These are phyloP conservation scores for Podaxis sp. DNA, from an alignment of 768 basidiomycete species.

Conservation along the genomic window DNA sequence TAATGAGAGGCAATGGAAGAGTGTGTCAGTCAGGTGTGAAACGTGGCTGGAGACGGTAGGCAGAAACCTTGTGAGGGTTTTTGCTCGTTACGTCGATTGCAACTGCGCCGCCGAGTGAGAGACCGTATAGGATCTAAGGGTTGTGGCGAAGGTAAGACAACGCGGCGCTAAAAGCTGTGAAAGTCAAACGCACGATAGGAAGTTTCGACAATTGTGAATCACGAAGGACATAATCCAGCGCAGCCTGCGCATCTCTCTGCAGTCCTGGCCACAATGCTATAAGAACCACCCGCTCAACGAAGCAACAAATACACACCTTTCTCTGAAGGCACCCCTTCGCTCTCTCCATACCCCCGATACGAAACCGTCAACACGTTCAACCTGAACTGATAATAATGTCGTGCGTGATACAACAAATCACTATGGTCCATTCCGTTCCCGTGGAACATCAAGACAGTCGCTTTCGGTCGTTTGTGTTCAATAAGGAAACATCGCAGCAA, in stretches of 20 bases:
- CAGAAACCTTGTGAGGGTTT: slow-evolving; percentile 56
- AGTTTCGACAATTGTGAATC: slow-evolving; percentile 53
- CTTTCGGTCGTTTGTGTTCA: slow-evolving; percentile 25
- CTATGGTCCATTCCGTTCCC: slow-evolving; percentile 78
- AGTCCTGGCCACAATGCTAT: slow-evolving; percentile 45
- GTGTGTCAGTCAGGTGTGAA: not conserved
- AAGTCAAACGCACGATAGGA: slow-evolving; percentile 9
- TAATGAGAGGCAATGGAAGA: not conserved
- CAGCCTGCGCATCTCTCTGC: slow-evolving; percentile 76
- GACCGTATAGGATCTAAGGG: slow-evolving; percentile 37
- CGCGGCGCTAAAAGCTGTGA: no score
- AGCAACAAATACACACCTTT: slow-evolving; percentile 44
- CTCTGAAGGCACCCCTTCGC: slow-evolving; percentile 79
- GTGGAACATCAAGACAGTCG: slow-evolving; percentile 87
- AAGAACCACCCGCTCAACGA: not conserved
- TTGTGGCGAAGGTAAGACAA: slow-evolving; percentile 3
- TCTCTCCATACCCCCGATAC: slow-evolving; percentile 87
- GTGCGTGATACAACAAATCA: slow-evolving; percentile 69
- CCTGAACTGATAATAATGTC: slow-evolving; percentile 63
- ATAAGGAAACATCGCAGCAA: slow-evolving; percentile 17
- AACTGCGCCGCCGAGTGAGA: slow-evolving; percentile 86
- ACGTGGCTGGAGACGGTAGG: not conserved
- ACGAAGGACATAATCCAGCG: slow-evolving; percentile 63
- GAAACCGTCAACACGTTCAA: slow-evolving; percentile 89
- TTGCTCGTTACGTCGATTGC: slow-evolving; percentile 77